Evolutionary conservation across 2,329 filamentous ascomycete species (phyloP), one percentile per base, ranked within the genome.

Genomic region (Trichoderma breve): DNA sequence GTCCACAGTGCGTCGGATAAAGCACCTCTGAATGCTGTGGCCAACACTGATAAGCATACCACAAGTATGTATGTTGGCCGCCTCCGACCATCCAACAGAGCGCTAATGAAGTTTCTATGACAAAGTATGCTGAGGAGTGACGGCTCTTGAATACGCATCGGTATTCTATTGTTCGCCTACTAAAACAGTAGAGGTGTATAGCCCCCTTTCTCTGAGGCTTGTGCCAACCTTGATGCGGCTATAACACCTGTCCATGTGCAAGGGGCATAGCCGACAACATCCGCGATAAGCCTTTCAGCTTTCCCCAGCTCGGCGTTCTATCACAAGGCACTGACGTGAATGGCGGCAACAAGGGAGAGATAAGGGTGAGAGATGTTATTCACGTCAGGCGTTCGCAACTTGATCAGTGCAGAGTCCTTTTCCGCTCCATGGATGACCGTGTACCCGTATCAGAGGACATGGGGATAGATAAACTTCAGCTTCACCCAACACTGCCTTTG

Each of bases 281-380:
- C 68, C 68, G 68, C 61, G 61, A 71, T 47, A 71, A 71, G 61
- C 58, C 67, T 64, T 7, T 28, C 36, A 61, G 28, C 67, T 53
- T 70, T 43, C 26, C 51, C 51, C 51, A 57, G 11, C 51, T 34
- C 34, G 55, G 66, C 26, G 66, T 51, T 26, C 11, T 60, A 26
- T 12, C 9, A 30, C 34, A n/a, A 36, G 43, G 43, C 36, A 28
- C 32, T 53, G 68, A 63, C 58, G 68, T 70, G 60, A 39, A 71
- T 64, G 68, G 60, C 58, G 43, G 47, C n/a, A 53, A 21, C 30
- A 57, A 30, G 43, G 32, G 58, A 55, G 60, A 57, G 51, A 63
- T 58, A 64, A 26, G 21, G 57, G 21, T 32, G 66, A 34, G 14
- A 28, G 57, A 47, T 69, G 39, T 18, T 36, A 15, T 63, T 34